A percentile compares a stretch with the other conserved stretches of the same genome.
These are phyloP conservation scores for Nematocida major DNA, from an alignment of 371 early-diverging fungal genomes.

Conservation along the genomic window DNA sequence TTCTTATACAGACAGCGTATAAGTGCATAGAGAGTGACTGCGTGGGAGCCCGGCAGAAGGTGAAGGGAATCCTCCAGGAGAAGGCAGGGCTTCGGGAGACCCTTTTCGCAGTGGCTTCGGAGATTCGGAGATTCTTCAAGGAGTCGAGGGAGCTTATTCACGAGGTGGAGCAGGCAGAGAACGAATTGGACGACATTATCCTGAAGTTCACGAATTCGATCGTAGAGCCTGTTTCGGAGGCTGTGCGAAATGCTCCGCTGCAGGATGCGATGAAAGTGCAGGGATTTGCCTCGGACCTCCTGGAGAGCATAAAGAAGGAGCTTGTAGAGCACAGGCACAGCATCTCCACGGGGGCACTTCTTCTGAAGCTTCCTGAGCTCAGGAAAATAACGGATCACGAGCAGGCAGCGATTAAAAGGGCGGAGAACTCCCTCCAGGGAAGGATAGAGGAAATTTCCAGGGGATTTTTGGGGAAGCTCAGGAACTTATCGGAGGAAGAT, in stretches of 20 bases:
- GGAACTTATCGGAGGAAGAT: neutral
- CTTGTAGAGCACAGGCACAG: neutral
- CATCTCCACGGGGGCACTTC: neutral
- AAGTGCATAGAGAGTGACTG: slow-evolving; percentile 4
- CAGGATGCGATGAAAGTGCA: neutral
- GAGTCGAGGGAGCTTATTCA: neutral
- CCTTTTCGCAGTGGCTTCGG: neutral
- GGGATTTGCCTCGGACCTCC: neutral
- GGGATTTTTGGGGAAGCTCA: neutral
- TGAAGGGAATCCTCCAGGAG: neutral
- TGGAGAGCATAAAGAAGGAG: neutral
- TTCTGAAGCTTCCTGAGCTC: slow-evolving; percentile 16
- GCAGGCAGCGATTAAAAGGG: neutral
- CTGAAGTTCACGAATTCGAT: slow-evolving; percentile 28
- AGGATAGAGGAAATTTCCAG: neutral
- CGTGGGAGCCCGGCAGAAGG: neutral
- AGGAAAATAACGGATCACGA: neutral
- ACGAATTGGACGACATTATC: slow-evolving; percentile 48
- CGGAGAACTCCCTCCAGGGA: neutral
- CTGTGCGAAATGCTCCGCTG: neutral
- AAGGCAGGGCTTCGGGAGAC: neutral
- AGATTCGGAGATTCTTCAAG: slow-evolving; percentile 10
- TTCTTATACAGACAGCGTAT: slow-evolving; percentile 27
- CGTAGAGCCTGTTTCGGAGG: neutral
- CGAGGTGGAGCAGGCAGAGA: slow-evolving; percentile 36